Conservation (phyloP, 208 protist genomes). For the Phytomonas sp. region DNA sequence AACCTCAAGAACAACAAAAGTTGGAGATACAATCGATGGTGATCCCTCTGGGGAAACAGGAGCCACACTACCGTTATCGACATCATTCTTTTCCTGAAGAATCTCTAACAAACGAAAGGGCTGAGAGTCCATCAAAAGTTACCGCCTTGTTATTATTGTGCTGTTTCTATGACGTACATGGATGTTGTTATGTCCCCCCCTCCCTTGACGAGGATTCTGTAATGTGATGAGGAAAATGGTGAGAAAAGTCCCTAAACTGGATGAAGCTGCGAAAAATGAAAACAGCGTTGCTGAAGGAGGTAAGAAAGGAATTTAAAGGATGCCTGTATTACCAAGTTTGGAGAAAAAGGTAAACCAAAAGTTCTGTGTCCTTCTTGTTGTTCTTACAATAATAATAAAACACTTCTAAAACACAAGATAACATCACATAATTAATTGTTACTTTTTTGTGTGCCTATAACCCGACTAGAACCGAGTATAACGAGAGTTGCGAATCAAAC, state of each 20-base stretch:
- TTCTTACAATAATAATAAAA: conserved; percentile 1
- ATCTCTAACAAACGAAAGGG: not conserved
- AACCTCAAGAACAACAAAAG: not conserved
- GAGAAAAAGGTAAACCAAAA: conserved; percentile 16
- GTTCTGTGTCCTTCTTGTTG: conserved; percentile 8
- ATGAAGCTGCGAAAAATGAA: not conserved
- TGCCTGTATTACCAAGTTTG: not conserved
- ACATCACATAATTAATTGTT: conserved; percentile 4
- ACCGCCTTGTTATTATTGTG: not conserved
- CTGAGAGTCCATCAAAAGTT: not conserved
- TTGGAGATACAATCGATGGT: not conserved
- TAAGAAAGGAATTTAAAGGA: not conserved
- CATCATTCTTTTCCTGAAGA: not conserved
- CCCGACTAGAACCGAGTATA: not conserved
- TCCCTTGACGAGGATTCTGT: not conserved
- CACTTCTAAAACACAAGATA: conserved; percentile 8
- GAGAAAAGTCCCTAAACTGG: not conserved
- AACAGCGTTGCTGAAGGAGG: not conserved
- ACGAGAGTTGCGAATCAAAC: not conserved
- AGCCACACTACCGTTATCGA: not conserved
- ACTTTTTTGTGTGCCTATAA: not conserved
- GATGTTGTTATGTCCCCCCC: not conserved
- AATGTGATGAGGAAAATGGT: not conserved
- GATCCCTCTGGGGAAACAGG: not conserved
- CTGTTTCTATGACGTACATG: not conserved